Conservation (phyloP, 2,329 filamentous ascomycete genomes). For the Aureobasidium sp. region DNA sequence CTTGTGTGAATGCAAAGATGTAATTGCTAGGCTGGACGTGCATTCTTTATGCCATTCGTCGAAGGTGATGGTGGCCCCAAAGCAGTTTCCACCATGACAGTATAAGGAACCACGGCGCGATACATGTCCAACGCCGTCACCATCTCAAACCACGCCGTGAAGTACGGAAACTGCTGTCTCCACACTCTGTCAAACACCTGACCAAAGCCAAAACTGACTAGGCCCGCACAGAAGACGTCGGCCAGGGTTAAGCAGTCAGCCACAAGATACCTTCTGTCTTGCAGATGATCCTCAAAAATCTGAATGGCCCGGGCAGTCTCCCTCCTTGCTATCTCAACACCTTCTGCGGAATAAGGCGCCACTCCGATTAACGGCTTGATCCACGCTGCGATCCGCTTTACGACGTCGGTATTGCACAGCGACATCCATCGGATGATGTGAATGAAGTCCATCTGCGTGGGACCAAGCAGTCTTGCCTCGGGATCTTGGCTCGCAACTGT, state of each 20-base stretch:
- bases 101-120: not conserved
- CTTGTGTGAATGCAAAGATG: too few species aligned
- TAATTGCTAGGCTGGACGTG: too few species aligned
- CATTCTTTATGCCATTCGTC: too few species aligned
- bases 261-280: not conserved
- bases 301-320: not conserved
- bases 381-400: slow-evolving; percentile 46
- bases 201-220: slow-evolving; percentile 80
- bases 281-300: slow-evolving; percentile 53
- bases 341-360: not conserved
- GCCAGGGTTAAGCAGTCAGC: slow-evolving; percentile 47
- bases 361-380: not conserved
- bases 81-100: not conserved
- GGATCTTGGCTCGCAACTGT: slow-evolving; percentile 1
- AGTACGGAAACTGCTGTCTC: slow-evolving; percentile 58
- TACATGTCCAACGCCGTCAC: not conserved
- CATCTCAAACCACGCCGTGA: not conserved
- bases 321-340: slow-evolving; percentile 52
- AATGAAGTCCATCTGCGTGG: slow-evolving; percentile 99
- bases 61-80: not conserved
- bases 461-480: slow-evolving; percentile 75
- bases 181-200: slow-evolving; percentile 89
- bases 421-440: slow-evolving; percentile 98
- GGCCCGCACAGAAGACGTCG: slow-evolving; percentile 73
- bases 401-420: slow-evolving; percentile 65